Conservation (phyloP, 805 yeast genomes). For the Kuraishia piskuri region DNA sequence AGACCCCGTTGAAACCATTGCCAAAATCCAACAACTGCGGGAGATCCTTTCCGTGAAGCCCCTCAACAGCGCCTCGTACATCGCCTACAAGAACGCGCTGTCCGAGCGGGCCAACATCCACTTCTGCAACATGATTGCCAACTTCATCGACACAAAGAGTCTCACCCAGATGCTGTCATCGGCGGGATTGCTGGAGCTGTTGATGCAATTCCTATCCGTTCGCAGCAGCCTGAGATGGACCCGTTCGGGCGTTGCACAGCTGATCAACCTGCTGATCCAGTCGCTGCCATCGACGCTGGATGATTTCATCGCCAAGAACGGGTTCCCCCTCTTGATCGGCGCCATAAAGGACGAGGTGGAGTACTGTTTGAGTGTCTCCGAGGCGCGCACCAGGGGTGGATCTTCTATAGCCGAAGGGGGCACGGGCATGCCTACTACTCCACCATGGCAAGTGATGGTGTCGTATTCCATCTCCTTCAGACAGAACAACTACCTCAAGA, state of each 20-base stretch:
- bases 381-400: not conserved
- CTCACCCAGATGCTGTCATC: slow-evolving; percentile 50
- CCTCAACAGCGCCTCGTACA: not conserved
- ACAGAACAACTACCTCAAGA: slow-evolving; percentile 51
- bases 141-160: slow-evolving; percentile 47
- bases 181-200: slow-evolving; percentile 67
- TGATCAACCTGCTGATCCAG: slow-evolving; percentile 37
- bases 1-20: too few relatives aligned
- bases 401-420: too few relatives aligned
- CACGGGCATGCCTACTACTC: too few relatives aligned
- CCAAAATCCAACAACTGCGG: not conserved
- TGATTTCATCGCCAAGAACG: slow-evolving; percentile 58
- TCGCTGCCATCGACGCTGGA: slow-evolving; percentile 42
- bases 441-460: slow-evolving; percentile 39
- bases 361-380: slow-evolving; percentile 18
- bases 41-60: not conserved
- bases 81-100: not conserved
- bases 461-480: slow-evolving; percentile 46
- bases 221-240: slow-evolving; percentile 46
- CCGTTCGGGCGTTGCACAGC: slow-evolving; percentile 53
- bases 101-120: slow-evolving; percentile 1
- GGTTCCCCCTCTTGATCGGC: slow-evolving; percentile 54
- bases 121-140: slow-evolving; percentile 54
- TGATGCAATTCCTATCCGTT: slow-evolving; percentile 51
- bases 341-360: slow-evolving; percentile 56